Evolutionary conservation across 2,329 filamentous ascomycete genomes (phyloP), one percentile per base, ranked within the genome.

Genomic region (Annulohypoxylon truncatum): DNA sequence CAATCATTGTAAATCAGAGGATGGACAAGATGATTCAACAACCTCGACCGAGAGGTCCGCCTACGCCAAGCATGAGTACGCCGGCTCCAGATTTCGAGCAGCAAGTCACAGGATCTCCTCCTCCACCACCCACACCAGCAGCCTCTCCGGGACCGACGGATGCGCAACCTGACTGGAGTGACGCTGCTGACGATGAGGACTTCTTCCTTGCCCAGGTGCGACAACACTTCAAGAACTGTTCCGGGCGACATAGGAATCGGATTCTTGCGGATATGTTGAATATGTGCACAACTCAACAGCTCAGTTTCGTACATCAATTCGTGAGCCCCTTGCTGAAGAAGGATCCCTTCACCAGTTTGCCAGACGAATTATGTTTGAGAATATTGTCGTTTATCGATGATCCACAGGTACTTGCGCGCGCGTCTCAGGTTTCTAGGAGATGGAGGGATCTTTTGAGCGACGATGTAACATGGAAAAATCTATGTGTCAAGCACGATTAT

Each of bases 331-430:
- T 96, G 67, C 82, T 99, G 69, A 97, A 97, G 81, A 97, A 97
- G 79, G 96, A 99, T 77, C 96, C 96, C 0, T 98, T 99, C 75
- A 93, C 91, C 53, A 92, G 91, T 62, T 85, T 99, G 57, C 96
- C 96, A 0, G 94, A 97, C 75, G 96, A 99, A 80, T 82, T 99
- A 44, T 98, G 95, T 78, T 82, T 99, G 66, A 85, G 94, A 74
- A 92, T 99, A 70, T 85, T 99, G 53, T 97, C 95, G 44, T 99
- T 97, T 77, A 95, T 99, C 75, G 96, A 99, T 75, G 96, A 99
- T 76, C 94, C 96, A 1, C 96, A 94, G 77, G 96, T 96, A 2
- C 85, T 99, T 48, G 95, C 94, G 38, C 88, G 96, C 77, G 92
- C 96, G 55, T 97, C 95, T 4, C 95, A 98, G 78, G 96, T 99